A percentile compares a stretch with the other conserved stretches of the same genome.
Evolutionary conservation across 176 grass and related monocot genomes (phyloP).

Genomic region (Musa troglodytarum): DNA sequence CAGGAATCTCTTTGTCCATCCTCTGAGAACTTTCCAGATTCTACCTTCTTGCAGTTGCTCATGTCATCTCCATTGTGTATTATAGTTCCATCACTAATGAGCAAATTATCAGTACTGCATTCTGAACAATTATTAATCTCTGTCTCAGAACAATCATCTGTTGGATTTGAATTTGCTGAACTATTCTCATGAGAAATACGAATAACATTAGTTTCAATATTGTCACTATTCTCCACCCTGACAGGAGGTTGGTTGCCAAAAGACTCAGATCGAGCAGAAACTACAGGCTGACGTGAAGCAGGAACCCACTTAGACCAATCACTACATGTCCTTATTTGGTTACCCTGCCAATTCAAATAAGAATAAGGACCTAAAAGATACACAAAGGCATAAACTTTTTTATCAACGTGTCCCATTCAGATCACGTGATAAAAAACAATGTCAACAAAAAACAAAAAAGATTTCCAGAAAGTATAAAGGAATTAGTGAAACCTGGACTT

Average conservation of each 20-base stretch:
- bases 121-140: conserved; percentile 21
- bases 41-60: not conserved
- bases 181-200: conserved; percentile 26
- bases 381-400: not conserved
- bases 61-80: not conserved
- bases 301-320: conserved; percentile 63
- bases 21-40: not conserved
- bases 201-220: conserved; percentile 21
- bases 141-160: not conserved
- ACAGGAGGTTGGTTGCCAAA: conserved; percentile 25
- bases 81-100: conserved; percentile 25
- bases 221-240: conserved; percentile 23
- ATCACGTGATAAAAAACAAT: not conserved
- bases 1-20: conserved; percentile 6
- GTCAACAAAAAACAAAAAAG: not conserved
- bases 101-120: conserved; percentile 12
- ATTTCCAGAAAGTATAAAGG: conserved; percentile 7
- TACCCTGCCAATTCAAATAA: conserved; percentile 28
- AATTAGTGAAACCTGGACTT: conserved; percentile 47
- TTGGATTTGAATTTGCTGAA: conserved; percentile 16
- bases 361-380: conserved; percentile 15
- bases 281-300: conserved; percentile 5
- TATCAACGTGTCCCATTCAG: not conserved
- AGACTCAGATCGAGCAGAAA: conserved; percentile 16
- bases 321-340: conserved; percentile 46